phyloP scores from a whole-genome alignment of 2,329 filamentous ascomycete genomes.

The Fusarium verticillioides region DNA sequence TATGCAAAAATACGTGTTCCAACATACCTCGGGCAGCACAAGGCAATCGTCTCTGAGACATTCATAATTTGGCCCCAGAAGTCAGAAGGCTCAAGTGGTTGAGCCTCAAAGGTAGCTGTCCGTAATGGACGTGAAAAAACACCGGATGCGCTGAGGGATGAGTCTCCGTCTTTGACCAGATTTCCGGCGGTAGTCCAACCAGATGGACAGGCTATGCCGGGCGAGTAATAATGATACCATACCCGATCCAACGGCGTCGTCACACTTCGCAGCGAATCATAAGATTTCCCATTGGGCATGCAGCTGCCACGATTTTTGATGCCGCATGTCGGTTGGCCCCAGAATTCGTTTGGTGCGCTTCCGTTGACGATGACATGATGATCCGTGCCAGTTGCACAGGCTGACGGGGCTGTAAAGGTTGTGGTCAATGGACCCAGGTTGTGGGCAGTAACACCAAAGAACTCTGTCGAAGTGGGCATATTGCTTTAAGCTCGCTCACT shows the following conservation, averaged over 20 bases:
- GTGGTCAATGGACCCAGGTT: constrained; percentile 1
- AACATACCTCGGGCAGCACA: constrained; percentile 5
- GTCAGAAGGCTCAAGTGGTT: background rate
- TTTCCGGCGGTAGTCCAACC: background rate
- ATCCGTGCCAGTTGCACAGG: background rate
- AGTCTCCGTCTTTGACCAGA: background rate
- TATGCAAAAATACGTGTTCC: rapidly evolving
- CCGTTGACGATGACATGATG: background rate
- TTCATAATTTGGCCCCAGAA: background rate
- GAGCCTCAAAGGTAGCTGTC: background rate
- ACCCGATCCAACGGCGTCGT: background rate
- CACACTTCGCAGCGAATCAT: rapidly evolving
- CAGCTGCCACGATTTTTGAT: background rate
- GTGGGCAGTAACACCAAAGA: background rate
- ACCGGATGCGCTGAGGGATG: background rate
- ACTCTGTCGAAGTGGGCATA: constrained; percentile 5
- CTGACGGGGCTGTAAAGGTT: background rate
- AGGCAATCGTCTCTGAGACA: background rate
- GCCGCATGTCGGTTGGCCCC: background rate
- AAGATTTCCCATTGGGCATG: background rate
- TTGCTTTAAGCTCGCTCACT: rapidly evolving
- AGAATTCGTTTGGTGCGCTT: background rate
- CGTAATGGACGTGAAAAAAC: background rate
- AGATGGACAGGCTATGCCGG: background rate
- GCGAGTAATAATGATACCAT: background rate